A percentile compares a stretch with the other conserved stretches of the same genome.
Evolutionary conservation across 768 basidiomycete genomes (phyloP).

Genomic region (Amanita phalloides): DNA sequence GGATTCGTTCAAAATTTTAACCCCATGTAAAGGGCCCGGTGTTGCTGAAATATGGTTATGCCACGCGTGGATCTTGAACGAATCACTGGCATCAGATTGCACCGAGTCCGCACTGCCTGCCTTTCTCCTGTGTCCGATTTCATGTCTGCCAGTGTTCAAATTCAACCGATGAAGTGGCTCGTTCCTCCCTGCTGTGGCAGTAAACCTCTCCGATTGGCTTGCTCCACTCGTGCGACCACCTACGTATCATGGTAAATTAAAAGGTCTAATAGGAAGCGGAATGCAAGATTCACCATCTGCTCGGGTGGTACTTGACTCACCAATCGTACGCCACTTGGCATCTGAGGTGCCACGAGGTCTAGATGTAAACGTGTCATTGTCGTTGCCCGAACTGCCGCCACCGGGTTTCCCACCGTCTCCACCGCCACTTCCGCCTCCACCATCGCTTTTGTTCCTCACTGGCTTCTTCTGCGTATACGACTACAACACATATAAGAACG

Average conservation of each 20-base stretch:
- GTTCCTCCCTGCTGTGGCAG: neutral
- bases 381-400: conserved; percentile 22
- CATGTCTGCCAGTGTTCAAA: neutral
- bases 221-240: neutral
- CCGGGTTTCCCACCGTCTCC: conserved; percentile 26
- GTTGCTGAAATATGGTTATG: neutral
- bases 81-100: neutral
- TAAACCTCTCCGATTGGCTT: neutral
- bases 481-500: conserved; percentile 23
- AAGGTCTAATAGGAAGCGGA: neutral
- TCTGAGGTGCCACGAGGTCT: conserved; percentile 70
- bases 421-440: conserved; percentile 30
- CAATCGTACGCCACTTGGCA: conserved; percentile 37
- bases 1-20: neutral
- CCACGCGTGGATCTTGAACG: neutral
- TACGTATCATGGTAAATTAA: neutral
- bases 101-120: neutral
- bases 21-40: neutral
- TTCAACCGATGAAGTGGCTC: neutral
- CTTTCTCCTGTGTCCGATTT: neutral
- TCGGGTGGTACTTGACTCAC: conserved; percentile 9
- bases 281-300: conserved; percentile 7
- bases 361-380: conserved; percentile 26
- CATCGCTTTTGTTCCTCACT: conserved; percentile 52
- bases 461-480: conserved; percentile 74